Percentiles rank a stretch among this genome's conserved stretches.
Conservation (phyloP, 164 flowering plant genomes). For the Aristolochia contorta region DNA sequence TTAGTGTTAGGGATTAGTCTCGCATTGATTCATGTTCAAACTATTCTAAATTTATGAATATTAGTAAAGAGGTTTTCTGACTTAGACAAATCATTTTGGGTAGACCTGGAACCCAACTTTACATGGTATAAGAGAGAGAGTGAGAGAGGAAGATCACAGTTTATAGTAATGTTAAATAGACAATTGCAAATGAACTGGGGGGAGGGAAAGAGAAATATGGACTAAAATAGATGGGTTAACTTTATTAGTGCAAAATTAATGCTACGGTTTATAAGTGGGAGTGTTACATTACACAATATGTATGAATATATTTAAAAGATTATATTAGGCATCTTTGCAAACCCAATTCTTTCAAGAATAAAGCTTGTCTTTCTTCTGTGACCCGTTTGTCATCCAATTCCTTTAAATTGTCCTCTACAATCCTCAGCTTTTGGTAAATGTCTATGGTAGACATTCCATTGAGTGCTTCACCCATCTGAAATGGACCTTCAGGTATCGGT, state of each 20-base stretch:
- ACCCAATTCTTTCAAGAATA: neutral
- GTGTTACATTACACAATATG: no score
- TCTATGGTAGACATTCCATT: neutral
- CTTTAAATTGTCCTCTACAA: neutral
- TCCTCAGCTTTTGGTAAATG: neutral
- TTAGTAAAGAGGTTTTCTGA: no score
- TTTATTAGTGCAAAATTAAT: neutral
- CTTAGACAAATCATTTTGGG: no score
- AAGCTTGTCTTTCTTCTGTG: neutral
- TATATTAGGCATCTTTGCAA: neutral
- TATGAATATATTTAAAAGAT: neutral
- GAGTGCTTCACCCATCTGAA: constrained; percentile 3
- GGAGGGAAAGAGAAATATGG: neutral
- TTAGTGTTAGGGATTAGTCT: no score
- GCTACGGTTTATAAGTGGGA: neutral
- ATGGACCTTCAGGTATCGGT: neutral
- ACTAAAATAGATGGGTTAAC: neutral
- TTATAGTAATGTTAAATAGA: no score
- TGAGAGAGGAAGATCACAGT: no score
- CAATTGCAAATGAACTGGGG: neutral
- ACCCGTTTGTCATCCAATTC: neutral
- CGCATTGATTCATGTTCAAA: no score
- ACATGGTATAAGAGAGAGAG: no score
- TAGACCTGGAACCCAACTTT: no score
- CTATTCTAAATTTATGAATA: no score